Evolutionary conservation across 768 basidiomycete genomes (phyloP).

Genomic region (Russula emetica): DNA sequence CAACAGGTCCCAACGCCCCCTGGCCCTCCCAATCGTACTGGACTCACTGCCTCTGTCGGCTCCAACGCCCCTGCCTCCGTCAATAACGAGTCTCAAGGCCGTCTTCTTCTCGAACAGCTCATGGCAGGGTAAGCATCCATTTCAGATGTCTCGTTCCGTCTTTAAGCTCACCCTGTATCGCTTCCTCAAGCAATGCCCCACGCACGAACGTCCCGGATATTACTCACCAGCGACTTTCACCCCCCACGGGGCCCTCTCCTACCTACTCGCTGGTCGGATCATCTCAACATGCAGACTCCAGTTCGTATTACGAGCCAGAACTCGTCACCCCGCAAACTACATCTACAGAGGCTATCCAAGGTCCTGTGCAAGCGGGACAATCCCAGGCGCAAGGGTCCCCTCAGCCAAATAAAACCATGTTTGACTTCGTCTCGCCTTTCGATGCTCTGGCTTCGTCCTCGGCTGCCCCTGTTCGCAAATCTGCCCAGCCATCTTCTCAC

Average conservation of each 20-base stretch:
- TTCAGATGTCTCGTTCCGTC: neutral
- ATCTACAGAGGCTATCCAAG: constrained; percentile 24
- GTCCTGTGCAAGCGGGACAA: constrained; percentile 15
- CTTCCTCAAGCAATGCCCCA: constrained; percentile 20
- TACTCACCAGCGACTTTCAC: constrained; percentile 21
- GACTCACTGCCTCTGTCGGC: constrained; percentile 39
- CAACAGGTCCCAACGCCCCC: constrained; percentile 73
- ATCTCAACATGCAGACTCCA: constrained; percentile 19
- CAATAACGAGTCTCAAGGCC: constrained; percentile 60
- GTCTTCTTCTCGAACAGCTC: constrained; percentile 72
- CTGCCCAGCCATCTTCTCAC: constrained; percentile 45
- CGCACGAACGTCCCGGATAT: constrained; percentile 19
- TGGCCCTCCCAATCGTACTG: constrained; percentile 49
- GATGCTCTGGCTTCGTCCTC: constrained; percentile 65
- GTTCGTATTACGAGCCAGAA: constrained; percentile 29
- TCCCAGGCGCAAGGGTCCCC: constrained; percentile 49
- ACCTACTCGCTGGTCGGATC: constrained; percentile 17
- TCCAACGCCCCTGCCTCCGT: constrained; percentile 33
- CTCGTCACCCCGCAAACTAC: constrained; percentile 27
- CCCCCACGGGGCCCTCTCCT: constrained; percentile 19
- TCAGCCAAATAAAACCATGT: constrained; percentile 74
- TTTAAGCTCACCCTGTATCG: neutral
- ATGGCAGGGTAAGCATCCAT: constrained; percentile 60
- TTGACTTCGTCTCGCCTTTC: constrained; percentile 81
- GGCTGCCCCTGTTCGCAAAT: constrained; percentile 53